phyloP scores from a whole-genome alignment of 129 eudicot genomes.

The Escallonia rubra region DNA sequence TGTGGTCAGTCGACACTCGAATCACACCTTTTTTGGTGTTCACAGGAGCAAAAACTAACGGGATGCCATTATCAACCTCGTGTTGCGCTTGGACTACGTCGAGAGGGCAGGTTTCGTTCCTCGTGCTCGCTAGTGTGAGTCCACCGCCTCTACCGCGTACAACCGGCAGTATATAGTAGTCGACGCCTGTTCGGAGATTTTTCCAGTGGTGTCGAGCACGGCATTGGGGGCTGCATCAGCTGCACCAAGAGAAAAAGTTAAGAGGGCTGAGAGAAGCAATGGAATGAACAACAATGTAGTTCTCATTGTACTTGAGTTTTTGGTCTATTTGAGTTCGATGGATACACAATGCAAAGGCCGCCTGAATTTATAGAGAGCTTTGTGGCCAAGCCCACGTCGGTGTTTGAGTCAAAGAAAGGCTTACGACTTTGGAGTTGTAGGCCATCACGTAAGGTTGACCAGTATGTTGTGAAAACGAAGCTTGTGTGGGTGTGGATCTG shows the following conservation, averaged over 20 bases:
- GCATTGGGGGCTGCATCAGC: constrained; percentile 3
- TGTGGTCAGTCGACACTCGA: constrained; percentile 25
- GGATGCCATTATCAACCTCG: constrained; percentile 15
- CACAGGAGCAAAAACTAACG: constrained; percentile 25
- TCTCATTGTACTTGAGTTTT: not conserved
- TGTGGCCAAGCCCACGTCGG: too few species aligned
- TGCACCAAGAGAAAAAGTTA: not conserved
- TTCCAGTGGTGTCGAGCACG: constrained; percentile 28
- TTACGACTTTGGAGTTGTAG: too few species aligned
- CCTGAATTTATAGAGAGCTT: too few species aligned
- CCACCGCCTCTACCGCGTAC: constrained; percentile 23
- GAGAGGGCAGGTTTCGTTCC: constrained; percentile 28
- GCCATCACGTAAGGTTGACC: too few species aligned
- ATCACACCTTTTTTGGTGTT: constrained; percentile 24
- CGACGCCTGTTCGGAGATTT: constrained; percentile 17
- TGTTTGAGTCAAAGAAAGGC: too few species aligned
- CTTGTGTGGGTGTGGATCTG: too few species aligned
- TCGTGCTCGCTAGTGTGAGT: constrained; percentile 13
- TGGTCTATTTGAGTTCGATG: too few species aligned
- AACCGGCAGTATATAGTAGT: constrained; percentile 31
- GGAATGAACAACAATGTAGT: constrained; percentile 9
- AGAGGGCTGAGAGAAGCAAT: constrained; percentile 9
- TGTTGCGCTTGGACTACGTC: constrained; percentile 23
- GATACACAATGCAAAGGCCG: too few species aligned
- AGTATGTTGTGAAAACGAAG: too few species aligned